Base-by-base conservation (phyloP, 2,329 filamentous ascomycete species). In the Aspergillus brunneoviolaceus region DNA sequence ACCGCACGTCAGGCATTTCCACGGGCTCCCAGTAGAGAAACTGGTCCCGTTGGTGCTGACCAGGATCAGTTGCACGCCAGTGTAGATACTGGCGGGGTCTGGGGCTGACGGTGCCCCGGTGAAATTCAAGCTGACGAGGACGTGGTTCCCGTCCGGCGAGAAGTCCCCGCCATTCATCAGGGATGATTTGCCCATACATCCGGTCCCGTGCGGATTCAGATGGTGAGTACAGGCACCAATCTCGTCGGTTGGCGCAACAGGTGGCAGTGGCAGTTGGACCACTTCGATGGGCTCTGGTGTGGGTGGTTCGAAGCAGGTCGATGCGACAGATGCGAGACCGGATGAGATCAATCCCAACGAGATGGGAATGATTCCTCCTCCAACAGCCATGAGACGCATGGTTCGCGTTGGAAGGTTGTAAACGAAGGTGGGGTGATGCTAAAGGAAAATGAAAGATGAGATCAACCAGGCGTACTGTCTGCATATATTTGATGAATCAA, bases 141-240 rank as follows among this genome's bases (percentile, higher is more conserved):
- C 72, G 60, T 82, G 79, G 0, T 27, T 76, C n/a, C 74, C 74
- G 54, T 82, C 77, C 0, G 79, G 76, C 0, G 75, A 65, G 49
- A 82, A 82, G 51, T 70, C 68, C 11, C 72, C 72, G 5, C 64
- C 64, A 56, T 77, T 73, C 6, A 70, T 48, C 3, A 60, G 60
- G 5, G 62, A 63, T 4, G 48, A 42, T 42, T 62, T 55, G 2
- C 60, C 67, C 25, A 76, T 77, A 58, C 79, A 80, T 1, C 78
- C 79, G 1, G 76, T 80, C 0, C 68, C 49, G 5, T 60, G 64
- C 27, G 76, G 73, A 62, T 78, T 79, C 29, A 77, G 60, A 0
- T 65, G 64, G 1, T 45, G 6, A 1, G 71, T 72, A 55, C 78
- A 80, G 0, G 76, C 69, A 0, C 75, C 76, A 0, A 56, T 55